These are phyloP conservation scores for Talaromyces piceae DNA, from an alignment of 2,329 filamentous ascomycete genomes.

Conservation along the genomic window DNA sequence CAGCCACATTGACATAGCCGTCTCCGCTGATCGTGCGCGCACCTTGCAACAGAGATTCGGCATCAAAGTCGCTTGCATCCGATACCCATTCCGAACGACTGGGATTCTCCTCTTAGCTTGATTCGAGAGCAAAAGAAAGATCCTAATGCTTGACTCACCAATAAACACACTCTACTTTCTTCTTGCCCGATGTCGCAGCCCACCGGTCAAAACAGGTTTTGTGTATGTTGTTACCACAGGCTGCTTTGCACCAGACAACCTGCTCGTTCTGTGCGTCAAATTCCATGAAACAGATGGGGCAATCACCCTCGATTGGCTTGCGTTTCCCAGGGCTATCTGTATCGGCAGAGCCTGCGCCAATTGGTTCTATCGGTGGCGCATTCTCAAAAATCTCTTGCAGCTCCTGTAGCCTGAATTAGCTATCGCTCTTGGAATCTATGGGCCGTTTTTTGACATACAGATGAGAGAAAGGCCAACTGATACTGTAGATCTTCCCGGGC, in stretches of 20 bases:
- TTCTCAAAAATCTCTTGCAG: conserved; percentile 48
- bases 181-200: conserved; percentile 29
- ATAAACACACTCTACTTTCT: conserved; percentile 37
- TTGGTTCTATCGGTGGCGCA: conserved; percentile 46
- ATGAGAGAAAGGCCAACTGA: conserved; percentile 53
- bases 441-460: conserved; percentile 27
- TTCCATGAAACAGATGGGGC: conserved; percentile 56
- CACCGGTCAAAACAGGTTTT: conserved; percentile 50
- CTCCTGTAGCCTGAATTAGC: conserved; percentile 33
- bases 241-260: conserved; percentile 51
- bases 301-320: conserved; percentile 55
- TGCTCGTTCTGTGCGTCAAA: conserved; percentile 41
- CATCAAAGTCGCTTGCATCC: conserved; percentile 22
- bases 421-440: not conserved
- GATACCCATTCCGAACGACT: conserved; percentile 37
- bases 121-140: not conserved
- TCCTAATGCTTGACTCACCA: conserved; percentile 26
- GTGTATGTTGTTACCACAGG: conserved; percentile 59
- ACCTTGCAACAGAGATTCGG: conserved; percentile 23
- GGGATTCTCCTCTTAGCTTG: not conserved
- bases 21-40: conserved; percentile 24
- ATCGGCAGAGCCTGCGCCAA: conserved; percentile 30
- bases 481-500: conserved; percentile 49
- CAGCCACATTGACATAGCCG: conserved; percentile 41
- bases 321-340: conserved; percentile 39